Base-by-base conservation (phyloP, 1,284 basidiomycete species). In the Gomphus bonarii region DNA sequence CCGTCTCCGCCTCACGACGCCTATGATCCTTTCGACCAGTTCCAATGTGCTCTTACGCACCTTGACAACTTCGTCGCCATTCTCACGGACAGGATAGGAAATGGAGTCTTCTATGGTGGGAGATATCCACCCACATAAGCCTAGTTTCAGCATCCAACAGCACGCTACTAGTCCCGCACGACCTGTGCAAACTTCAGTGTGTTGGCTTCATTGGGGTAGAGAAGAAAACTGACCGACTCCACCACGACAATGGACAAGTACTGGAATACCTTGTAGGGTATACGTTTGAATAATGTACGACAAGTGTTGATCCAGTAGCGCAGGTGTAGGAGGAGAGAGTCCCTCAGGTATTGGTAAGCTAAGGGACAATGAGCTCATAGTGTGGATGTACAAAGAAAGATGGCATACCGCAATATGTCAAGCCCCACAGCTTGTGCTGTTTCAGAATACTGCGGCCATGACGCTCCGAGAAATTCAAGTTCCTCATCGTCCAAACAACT, bases 291-390 rank as follows among this genome's bases (percentile, higher is more conserved):
- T 85, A 57, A 97, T 72, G 43, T 76, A 72, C 8, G 77, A 75
- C n/a, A 99, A 74, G 59, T 89, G 78, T 0, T 69, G 72, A 66
- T 97, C 88, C 50, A 95, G 78, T 31, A 70, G 69, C 12, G 71
- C 69, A 7, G 86, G 75, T 11, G 83, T 80, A 1, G 82, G 73
- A 0, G 93, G 94, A 0, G 88, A 78, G 30, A 95, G 82, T 20
- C 95, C 95, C 71, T 99, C 95, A 3, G 93, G 91, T 62, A 87
- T 90, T 1, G 95, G 95, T 49, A 95, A 72, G 12, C 91, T 89
- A 63, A 25, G n/a, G 30, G 30, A 20, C 53, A n/a, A 33, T 22
- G 18, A 30, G 49, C 16, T 33, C 31, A 8, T 42, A 12, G 20
- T 16, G 25, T 44, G n/a, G 25, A 50, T 33, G 10, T 8, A 20